A percentile compares a stretch with the other conserved stretches of the same genome.
These are phyloP conservation scores for Lanmaoa pseudosensibilis DNA, from an alignment of 768 basidiomycete genomes.

Conservation along the genomic window DNA sequence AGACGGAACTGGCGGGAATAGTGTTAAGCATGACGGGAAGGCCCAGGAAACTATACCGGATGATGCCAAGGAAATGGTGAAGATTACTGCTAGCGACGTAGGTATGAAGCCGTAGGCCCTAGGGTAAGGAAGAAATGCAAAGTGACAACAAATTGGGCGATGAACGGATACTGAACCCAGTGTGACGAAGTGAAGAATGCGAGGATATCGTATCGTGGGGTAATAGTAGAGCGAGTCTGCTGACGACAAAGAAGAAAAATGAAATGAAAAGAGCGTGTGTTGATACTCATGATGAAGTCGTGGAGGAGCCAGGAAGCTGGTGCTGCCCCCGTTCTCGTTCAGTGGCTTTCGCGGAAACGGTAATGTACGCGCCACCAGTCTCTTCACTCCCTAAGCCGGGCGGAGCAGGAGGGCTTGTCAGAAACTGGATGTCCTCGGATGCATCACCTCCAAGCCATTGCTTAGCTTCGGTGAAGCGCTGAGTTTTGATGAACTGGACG, in stretches of 20 bases:
- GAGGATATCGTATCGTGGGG: conserved; percentile 31
- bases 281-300: conserved; percentile 31
- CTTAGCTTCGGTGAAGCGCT: conserved; percentile 75
- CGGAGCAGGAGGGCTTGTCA: conserved; percentile 61
- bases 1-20: conserved; percentile 18
- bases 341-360: conserved; percentile 77
- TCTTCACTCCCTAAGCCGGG: conserved; percentile 72
- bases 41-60: conserved; percentile 28
- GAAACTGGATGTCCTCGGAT: conserved; percentile 56
- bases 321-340: conserved; percentile 51
- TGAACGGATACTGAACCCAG: conserved; percentile 25
- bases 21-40: conserved; percentile 28
- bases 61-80: conserved; percentile 28
- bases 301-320: conserved; percentile 27
- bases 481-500: conserved; percentile 81
- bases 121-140: conserved; percentile 20
- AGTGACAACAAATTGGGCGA: conserved; percentile 22
- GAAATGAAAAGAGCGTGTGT: conserved; percentile 8
- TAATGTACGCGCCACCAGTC: conserved; percentile 82
- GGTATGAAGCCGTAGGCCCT: conserved; percentile 27
- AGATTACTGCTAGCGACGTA: conserved; percentile 33
- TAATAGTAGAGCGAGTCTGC: conserved; percentile 25
- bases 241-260: conserved; percentile 11
- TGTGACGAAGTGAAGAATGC: conserved; percentile 21
- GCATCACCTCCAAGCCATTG: conserved; percentile 80